phyloP scores from a whole-genome alignment of 257 asterid species.

The Lycium ferocissimum region DNA sequence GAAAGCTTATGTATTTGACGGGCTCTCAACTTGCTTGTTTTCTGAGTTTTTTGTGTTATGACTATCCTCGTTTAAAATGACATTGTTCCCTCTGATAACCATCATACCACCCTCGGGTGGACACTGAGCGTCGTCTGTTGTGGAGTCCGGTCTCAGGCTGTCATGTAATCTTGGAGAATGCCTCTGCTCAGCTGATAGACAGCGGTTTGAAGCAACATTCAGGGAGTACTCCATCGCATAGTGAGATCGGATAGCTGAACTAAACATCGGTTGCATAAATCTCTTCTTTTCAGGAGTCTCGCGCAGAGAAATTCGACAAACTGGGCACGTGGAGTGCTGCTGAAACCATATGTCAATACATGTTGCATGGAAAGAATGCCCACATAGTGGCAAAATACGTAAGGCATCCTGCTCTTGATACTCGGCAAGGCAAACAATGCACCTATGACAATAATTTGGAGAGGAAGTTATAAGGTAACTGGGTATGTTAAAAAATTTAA shows the following conservation, averaged over 20 bases:
- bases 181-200: conserved; percentile 45
- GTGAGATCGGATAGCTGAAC: conserved; percentile 72
- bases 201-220: conserved; percentile 44
- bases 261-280: conserved; percentile 69
- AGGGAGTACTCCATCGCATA: conserved; percentile 39
- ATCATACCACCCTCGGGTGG: conserved; percentile 36
- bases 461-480: background rate
- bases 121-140: conserved; percentile 35
- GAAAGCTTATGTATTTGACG: conserved; percentile 41
- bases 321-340: conserved; percentile 82
- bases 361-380: conserved; percentile 75
- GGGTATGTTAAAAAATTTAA: no score
- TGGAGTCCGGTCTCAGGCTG: conserved; percentile 40
- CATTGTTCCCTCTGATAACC: conserved; percentile 35
- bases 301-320: conserved; percentile 81
- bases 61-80: conserved; percentile 30
- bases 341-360: conserved; percentile 88
- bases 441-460: conserved; percentile 47
- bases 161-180: conserved; percentile 41
- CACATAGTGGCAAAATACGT: conserved; percentile 71
- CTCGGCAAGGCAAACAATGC: conserved; percentile 77
- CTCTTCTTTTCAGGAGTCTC: conserved; percentile 62
- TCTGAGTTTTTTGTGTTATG: conserved; percentile 37
- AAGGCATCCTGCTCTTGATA: conserved; percentile 71
- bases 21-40: conserved; percentile 52